Percentiles rank a stretch among this genome's conserved stretches.
Evolutionary conservation across 2,329 filamentous ascomycete species (phyloP).

Genomic region (Apiospora saccharicola): DNA sequence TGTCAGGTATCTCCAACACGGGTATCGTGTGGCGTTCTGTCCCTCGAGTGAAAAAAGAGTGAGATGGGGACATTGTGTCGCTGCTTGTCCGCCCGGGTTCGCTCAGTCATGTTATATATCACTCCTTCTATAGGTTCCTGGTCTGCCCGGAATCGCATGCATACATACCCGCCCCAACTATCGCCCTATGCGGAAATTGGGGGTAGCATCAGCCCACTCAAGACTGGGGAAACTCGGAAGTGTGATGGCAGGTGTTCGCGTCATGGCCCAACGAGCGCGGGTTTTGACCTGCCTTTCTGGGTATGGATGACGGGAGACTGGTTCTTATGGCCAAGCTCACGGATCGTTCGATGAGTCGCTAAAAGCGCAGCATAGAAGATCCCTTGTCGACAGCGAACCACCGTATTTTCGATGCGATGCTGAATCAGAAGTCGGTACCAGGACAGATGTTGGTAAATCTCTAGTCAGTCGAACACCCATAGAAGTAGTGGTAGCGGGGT

Average conservation of each 20-base stretch:
- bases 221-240: background rate
- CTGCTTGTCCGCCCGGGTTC: background rate
- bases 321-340: background rate
- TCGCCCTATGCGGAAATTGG: background rate
- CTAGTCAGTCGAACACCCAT: background rate
- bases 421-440: background rate
- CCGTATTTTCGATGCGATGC: background rate
- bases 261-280: conserved; percentile 22
- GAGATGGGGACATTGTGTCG: background rate
- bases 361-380: background rate
- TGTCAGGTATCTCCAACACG: background rate
- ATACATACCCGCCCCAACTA: background rate
- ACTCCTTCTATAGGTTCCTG: background rate
- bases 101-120: background rate
- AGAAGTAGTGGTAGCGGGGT: background rate
- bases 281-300: conserved; percentile 26
- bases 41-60: background rate
- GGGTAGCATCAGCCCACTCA: background rate
- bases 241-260: conserved; percentile 20
- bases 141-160: background rate
- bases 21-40: background rate
- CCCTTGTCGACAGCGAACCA: background rate
- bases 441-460: background rate
- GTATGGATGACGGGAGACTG: conserved; percentile 10
- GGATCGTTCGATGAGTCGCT: background rate